phyloP scores from a whole-genome alignment of 2,329 filamentous ascomycete genomes.

The Pyricularia sp. region DNA sequence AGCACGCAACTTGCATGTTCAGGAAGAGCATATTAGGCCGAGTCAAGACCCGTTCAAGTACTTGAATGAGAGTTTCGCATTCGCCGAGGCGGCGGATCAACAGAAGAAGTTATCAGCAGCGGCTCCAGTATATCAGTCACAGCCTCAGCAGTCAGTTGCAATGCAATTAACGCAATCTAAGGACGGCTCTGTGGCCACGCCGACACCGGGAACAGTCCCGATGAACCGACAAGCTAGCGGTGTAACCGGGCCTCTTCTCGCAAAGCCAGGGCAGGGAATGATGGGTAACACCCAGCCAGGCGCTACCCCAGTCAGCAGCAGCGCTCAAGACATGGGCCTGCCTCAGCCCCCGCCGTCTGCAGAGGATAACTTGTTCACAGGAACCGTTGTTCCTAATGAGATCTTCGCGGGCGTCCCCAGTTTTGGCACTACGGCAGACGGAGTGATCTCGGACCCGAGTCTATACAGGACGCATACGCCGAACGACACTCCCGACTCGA shows the following conservation, averaged over 20 bases:
- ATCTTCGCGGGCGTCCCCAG: slow-evolving; percentile 30
- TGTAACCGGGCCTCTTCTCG: background rate
- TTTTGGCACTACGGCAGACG: slow-evolving; percentile 31
- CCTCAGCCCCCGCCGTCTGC: slow-evolving; percentile 2
- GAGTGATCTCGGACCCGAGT: slow-evolving; percentile 41
- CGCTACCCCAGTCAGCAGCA: background rate
- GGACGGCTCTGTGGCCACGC: slow-evolving; percentile 27
- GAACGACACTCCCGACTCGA: slow-evolving; percentile 56
- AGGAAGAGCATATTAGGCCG: slow-evolving; percentile 52
- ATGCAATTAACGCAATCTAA: slow-evolving; percentile 36
- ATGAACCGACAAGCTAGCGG: slow-evolving; percentile 41
- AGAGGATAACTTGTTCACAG: slow-evolving; percentile 22
- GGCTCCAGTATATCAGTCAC: background rate
- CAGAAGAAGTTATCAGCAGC: slow-evolving; percentile 7
- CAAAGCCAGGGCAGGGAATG: slow-evolving; percentile 14
- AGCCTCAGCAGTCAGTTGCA: slow-evolving; percentile 14
- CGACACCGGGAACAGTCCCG: slow-evolving; percentile 40
- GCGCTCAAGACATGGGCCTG: background rate
- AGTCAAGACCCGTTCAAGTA: slow-evolving; percentile 45
- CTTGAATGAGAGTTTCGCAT: slow-evolving; percentile 37
- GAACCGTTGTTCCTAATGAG: slow-evolving; percentile 45
- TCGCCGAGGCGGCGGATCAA: slow-evolving; percentile 38
- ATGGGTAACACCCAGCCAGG: slow-evolving; percentile 14
- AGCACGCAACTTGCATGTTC: slow-evolving; percentile 39
- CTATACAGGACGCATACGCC: slow-evolving; percentile 47